These are phyloP conservation scores for Adansonia gregorii DNA, from an alignment of 441 rosid species.

Conservation along the genomic window DNA sequence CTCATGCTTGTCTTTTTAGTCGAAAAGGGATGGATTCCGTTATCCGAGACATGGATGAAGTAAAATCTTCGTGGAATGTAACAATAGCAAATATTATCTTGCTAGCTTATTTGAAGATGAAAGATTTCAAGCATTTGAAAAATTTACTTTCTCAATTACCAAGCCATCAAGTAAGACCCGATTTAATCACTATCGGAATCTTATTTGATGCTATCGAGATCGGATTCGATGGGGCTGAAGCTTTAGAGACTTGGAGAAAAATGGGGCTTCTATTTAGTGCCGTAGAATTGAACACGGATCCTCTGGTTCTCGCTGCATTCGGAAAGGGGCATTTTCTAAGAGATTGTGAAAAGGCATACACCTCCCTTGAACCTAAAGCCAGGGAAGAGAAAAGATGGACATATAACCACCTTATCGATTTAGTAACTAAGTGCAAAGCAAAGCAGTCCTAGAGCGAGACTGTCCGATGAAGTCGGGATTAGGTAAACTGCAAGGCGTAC, in stretches of 20 bases:
- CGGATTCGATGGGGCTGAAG: conserved; percentile 50
- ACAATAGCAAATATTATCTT: conserved; percentile 55
- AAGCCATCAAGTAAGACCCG: conserved; percentile 48
- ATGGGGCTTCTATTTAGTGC: conserved; percentile 53
- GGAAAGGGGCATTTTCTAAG: conserved; percentile 65
- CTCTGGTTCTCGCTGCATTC: conserved; percentile 63
- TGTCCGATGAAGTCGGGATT: not conserved
- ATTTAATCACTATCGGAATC: conserved; percentile 68
- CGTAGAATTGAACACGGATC: conserved; percentile 62
- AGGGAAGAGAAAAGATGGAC: conserved; percentile 50
- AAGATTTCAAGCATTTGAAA: conserved; percentile 51
- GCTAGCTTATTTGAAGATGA: conserved; percentile 61
- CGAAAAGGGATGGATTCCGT: conserved; percentile 59
- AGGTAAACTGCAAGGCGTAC: not conserved
- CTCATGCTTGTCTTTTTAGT: conserved; percentile 65
- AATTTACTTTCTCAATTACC: conserved; percentile 38
- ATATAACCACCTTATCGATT: conserved; percentile 48
- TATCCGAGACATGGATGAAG: conserved; percentile 55
- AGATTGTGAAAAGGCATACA: conserved; percentile 49
- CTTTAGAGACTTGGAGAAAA: conserved; percentile 58
- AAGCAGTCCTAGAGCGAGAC: not conserved
- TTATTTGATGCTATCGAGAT: conserved; percentile 48
- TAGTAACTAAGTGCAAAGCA: conserved; percentile 40
- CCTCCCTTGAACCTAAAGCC: conserved; percentile 38
- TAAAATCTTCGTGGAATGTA: conserved; percentile 51